Conservation (phyloP, 2,329 filamentous ascomycete genomes). For the Diaporthe aspalathi region DNA sequence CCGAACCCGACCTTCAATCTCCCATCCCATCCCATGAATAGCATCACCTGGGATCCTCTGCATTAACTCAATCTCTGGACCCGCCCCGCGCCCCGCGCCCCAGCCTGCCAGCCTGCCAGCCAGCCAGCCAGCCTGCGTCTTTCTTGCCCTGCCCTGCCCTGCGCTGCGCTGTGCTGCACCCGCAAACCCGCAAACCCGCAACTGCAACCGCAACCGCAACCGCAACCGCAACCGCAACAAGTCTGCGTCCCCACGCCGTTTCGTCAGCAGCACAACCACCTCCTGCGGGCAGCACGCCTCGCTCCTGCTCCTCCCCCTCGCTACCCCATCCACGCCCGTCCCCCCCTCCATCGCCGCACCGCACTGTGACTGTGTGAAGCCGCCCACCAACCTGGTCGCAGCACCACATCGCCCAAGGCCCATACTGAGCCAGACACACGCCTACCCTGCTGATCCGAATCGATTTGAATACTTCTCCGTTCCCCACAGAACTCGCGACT, state of each 20-base stretch:
- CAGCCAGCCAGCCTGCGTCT: no score
- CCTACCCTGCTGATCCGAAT: slow-evolving; percentile 35
- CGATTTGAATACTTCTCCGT: slow-evolving; percentile 32
- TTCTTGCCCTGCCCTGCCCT: no score
- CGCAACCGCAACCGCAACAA: not conserved
- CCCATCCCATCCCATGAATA: slow-evolving; percentile 23
- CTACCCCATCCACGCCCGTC: not conserved
- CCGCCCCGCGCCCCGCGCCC: slow-evolving; percentile 17
- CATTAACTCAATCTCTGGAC: slow-evolving; percentile 32
- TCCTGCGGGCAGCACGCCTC: not conserved
- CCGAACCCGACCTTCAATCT: slow-evolving; percentile 20
- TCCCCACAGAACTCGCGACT: slow-evolving; percentile 32
- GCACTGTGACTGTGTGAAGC: slow-evolving; percentile 29
- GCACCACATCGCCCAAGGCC: slow-evolving; percentile 19
- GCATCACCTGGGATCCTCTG: slow-evolving; percentile 19
- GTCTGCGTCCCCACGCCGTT: slow-evolving; percentile 25
- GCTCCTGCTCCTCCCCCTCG: slow-evolving; percentile 6
- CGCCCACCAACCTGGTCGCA: slow-evolving; percentile 34
- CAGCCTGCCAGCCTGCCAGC: slow-evolving; percentile 6
- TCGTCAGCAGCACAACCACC: slow-evolving; percentile 10
- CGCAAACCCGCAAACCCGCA: no score
- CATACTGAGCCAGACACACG: slow-evolving; percentile 25
- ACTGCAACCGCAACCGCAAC: not conserved
- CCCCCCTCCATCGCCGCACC: slow-evolving; percentile 15
- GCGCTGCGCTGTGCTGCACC: slow-evolving; percentile 17